Conservation (phyloP, 1,139 yeast genomes). For the Suhomyces guaymorum region DNA sequence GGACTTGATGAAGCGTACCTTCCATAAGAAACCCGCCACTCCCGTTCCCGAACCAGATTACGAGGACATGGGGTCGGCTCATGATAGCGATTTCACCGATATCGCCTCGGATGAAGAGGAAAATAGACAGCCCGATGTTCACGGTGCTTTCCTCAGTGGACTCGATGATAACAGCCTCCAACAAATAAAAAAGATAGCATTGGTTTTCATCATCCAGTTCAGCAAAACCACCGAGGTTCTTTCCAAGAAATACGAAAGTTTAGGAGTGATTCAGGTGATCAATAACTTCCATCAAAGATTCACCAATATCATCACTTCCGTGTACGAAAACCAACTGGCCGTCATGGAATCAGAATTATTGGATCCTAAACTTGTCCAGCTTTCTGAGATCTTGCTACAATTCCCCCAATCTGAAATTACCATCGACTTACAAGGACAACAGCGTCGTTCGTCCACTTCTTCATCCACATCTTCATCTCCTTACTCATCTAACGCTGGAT, state of each 20-base stretch:
- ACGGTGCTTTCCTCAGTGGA: conserved; percentile 55
- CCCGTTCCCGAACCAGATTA: conserved; percentile 12
- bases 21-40: conserved; percentile 1
- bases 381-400: conserved; percentile 32
- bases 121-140: conserved; percentile 46
- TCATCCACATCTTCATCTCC: conserved; percentile 10
- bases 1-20: conserved; percentile 22
- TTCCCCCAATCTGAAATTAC: conserved; percentile 20
- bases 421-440: background rate
- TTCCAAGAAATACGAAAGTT: conserved; percentile 50
- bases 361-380: conserved; percentile 22
- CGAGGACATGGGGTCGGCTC: conserved; percentile 11
- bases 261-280: conserved; percentile 45
- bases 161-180: conserved; percentile 45
- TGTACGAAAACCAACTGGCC: conserved; percentile 29
- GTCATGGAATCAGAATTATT: conserved; percentile 17
- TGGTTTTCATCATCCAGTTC: conserved; percentile 49
- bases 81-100: conserved; percentile 18
- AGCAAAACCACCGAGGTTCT: conserved; percentile 56
- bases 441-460: conserved; percentile 3
- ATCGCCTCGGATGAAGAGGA: conserved; percentile 24
- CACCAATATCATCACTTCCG: conserved; percentile 25
- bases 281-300: conserved; percentile 34
- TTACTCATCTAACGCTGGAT: conserved; percentile 9
- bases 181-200: conserved; percentile 44